These are phyloP conservation scores for Gossypium bickii DNA, from an alignment of 345 rosid genomes.

Conservation along the genomic window DNA sequence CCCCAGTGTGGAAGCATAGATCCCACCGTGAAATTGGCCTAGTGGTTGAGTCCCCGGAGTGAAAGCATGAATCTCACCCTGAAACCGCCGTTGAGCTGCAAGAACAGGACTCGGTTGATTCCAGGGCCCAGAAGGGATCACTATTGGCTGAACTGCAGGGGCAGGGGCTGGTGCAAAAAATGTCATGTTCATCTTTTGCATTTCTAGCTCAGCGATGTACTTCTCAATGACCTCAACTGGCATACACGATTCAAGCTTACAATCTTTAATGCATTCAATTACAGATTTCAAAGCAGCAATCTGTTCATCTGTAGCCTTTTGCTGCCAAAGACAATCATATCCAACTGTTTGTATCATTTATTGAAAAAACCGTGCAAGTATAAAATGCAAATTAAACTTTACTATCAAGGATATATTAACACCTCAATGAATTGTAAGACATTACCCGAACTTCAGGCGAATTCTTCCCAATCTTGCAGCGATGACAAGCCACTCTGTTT, in stretches of 20 bases:
- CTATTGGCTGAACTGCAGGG: not conserved
- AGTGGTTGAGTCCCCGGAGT: not conserved
- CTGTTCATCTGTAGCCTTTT: constrained; percentile 15
- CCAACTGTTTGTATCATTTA: not conserved
- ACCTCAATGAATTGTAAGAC: not conserved
- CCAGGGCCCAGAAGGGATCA: not conserved
- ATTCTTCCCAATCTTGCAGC: not conserved
- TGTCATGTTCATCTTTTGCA: not conserved
- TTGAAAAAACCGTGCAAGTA: not conserved
- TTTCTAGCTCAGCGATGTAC: constrained; percentile 17
- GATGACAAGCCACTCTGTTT: not conserved
- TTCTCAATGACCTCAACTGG: not conserved
- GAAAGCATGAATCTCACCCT: not conserved
- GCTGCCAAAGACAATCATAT: constrained; percentile 14
- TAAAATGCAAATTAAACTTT: not conserved
- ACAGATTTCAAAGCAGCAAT: constrained; percentile 18
- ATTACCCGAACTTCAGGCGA: constrained; percentile 23
- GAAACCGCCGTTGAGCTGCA: not conserved
- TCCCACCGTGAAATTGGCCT: not conserved
- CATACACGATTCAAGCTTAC: constrained; percentile 15
- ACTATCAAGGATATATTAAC: not conserved
- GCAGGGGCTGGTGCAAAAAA: not conserved
- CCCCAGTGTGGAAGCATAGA: not conserved
- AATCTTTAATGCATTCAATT: constrained; percentile 24
- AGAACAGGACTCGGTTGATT: not conserved